phyloP scores from a whole-genome alignment of 371 early-diverging fungal species.

The Saksenaea oblongispora region DNA sequence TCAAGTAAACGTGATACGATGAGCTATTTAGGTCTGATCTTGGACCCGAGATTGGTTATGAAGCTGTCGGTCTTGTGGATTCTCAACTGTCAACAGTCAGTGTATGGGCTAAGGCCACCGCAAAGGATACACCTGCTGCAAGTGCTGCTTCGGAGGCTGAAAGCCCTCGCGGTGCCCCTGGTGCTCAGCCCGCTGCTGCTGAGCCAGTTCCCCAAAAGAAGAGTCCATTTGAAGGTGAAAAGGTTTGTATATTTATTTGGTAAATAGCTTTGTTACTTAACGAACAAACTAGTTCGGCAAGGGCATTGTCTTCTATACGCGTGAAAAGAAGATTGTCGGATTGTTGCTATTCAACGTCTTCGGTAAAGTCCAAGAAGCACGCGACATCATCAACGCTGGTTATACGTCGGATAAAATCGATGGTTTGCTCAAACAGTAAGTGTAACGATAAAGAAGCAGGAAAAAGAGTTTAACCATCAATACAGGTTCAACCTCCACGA shows the following conservation, averaged over 20 bases:
- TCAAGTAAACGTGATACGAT: neutral
- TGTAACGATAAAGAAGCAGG: neutral
- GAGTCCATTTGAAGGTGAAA: slow-evolving; percentile 33
- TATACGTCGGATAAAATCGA: slow-evolving; percentile 51
- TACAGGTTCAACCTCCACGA: neutral
- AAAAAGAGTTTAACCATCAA: neutral
- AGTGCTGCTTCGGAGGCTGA: slow-evolving; percentile 39
- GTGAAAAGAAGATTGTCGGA: slow-evolving; percentile 67
- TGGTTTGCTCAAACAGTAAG: slow-evolving; percentile 42
- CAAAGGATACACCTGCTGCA: slow-evolving; percentile 49
- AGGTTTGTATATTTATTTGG: slow-evolving; percentile 7
- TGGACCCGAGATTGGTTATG: slow-evolving; percentile 76
- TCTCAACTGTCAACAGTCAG: slow-evolving; percentile 68
- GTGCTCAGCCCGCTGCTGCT: slow-evolving; percentile 27
- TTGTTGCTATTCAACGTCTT: slow-evolving; percentile 71
- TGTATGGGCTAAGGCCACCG: slow-evolving; percentile 71
- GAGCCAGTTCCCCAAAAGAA: slow-evolving; percentile 33
- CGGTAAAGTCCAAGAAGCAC: slow-evolving; percentile 72
- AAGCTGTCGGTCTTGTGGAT: slow-evolving; percentile 76
- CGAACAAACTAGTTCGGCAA: slow-evolving; percentile 57
- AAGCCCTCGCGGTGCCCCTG: slow-evolving; percentile 33
- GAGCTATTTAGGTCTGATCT: slow-evolving; percentile 51
- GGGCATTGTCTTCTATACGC: slow-evolving; percentile 74
- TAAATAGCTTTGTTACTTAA: slow-evolving; percentile 1
- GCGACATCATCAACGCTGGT: slow-evolving; percentile 59